Base-by-base conservation (phyloP, 345 rosid genomes). In the Arabidopsis arenosa region DNA sequence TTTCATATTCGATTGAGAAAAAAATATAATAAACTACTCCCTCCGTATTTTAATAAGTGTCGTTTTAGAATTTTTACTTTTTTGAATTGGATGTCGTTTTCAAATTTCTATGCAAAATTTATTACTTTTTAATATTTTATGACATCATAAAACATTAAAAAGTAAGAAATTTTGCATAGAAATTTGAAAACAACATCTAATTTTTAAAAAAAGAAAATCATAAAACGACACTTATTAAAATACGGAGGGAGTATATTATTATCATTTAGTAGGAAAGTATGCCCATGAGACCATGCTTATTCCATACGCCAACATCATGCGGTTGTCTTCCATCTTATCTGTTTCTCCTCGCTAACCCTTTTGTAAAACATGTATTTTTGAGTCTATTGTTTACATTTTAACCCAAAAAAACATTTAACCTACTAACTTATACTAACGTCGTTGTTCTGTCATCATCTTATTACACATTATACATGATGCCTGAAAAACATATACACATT, bases 291-390 rank as follows among this genome's bases (percentile, higher is more conserved):
- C 69, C 70, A 75, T 60, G 70, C 65, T 63, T 63, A 33, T 33
- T 70, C 30, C 75, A 69, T 70, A 62, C 32, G 49, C 80, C 49
- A 61, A 43, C 41, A 68, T 61, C 64, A 70, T 70, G 80, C 9
- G 32, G 41, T 44, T 76, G 70, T 69, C 66, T 33, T 54, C 79
- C 79, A 43, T 68, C 40, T 41, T n/a, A 75, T 75, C 1, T 75
- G 69, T 52, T 68, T 67, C 39, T 26, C n/a, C 18, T 64, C 30
- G 6, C n/a, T n/a, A 28, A 17, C 8, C 21, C 41, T 26, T 70
- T 48, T 48, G 23, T 17, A n/a, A n/a, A 6, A 45, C 51, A n/a
- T 47, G n/a, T 7, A 4, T 47, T 15, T 15, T 15, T 47, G 21
- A 12, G n/a, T 12, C 45, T 12, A 41, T 12, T 1, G 11, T 44